Evolutionary conservation across 768 basidiomycete genomes (phyloP), one percentile per base, ranked within the genome.

Genomic region (Coprinellus aureogranulatus): DNA sequence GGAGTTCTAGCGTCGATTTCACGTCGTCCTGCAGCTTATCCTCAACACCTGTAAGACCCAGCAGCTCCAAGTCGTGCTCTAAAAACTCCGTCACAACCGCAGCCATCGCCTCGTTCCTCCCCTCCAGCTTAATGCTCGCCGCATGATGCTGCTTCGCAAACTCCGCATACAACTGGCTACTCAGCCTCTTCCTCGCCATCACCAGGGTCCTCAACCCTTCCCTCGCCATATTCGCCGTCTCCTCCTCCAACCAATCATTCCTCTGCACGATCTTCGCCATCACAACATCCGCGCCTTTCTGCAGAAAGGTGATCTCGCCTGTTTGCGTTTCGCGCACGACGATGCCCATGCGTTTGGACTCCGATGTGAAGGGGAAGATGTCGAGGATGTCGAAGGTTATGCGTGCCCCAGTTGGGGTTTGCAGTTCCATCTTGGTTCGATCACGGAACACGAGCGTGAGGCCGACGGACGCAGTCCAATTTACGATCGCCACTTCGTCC

Each of bases 331-430:
- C 95, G 25, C 90, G 87, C 31, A 98, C 89, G 65, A 99, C 82
- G 67, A 98, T 98, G 30, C 97, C 95, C 97, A 98, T 99, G 27
- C 97, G 91, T 72, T 99, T 98, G 0, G 94, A 94, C 71, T 98
- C 97, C 12, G 94, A 97, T 0, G 96, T 98, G 76, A 99, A 98
- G 0, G 97, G 97, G 74, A 99, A 99, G 58, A 99, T 84, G 50
- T 95, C 89, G 54, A 98, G 87, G 51, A 99, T 85, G 55, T 94
- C 93, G 67, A 87, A 98, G 11, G 77, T 75, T 50, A 95, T 69
- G 8, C 77, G 77, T 1, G 76, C 65, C 8, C 90, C 90, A 4
- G 80, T 69, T 0, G 92, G 88, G 0, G 87, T 86, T 59, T 85
- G 87, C 6, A 99, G 77, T 27, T 90, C 87, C 70, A 98, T 96